Conservation (phyloP, 495 filamentous ascomycete genomes). For the Daldinia vernicosa region DNA sequence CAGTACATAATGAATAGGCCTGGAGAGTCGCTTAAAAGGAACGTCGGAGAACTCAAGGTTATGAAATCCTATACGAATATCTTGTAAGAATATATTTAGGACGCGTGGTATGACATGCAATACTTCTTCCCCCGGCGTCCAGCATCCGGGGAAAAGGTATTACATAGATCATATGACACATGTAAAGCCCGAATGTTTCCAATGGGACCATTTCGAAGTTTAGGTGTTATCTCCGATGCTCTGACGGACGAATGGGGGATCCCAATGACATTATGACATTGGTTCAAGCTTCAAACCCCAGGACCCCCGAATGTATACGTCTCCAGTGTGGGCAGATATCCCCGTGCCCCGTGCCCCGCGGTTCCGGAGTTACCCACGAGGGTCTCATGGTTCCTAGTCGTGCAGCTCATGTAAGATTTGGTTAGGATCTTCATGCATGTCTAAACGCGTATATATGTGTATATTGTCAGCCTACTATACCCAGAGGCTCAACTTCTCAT, state of each 20-base stretch:
- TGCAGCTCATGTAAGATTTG: constrained; percentile 7
- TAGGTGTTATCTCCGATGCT: constrained; percentile 28
- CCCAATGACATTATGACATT: constrained; percentile 16
- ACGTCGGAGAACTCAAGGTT: constrained; percentile 3
- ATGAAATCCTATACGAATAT: background rate
- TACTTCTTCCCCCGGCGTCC: background rate
- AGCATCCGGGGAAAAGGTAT: background rate
- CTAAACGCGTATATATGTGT: background rate
- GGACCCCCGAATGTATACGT: background rate
- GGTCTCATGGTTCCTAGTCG: constrained; percentile 12
- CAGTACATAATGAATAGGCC: background rate
- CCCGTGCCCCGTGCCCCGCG: no score
- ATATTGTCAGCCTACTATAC: background rate
- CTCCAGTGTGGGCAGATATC: constrained; percentile 26
- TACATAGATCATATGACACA: constrained; percentile 28
- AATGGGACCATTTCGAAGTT: constrained; percentile 2
- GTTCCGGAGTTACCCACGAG: constrained; percentile 34
- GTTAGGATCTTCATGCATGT: constrained; percentile 35
- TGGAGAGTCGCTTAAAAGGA: background rate
- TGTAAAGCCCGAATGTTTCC: background rate
- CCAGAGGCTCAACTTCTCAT: constrained; percentile 34
- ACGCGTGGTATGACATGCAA: background rate
- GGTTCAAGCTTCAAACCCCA: constrained; percentile 14
- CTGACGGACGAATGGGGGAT: constrained; percentile 5
- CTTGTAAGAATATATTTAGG: constrained; percentile 1